These are phyloP conservation scores for Strombidium stylifer DNA, from an alignment of 73 alveolate genomes.

Conservation along the genomic window DNA sequence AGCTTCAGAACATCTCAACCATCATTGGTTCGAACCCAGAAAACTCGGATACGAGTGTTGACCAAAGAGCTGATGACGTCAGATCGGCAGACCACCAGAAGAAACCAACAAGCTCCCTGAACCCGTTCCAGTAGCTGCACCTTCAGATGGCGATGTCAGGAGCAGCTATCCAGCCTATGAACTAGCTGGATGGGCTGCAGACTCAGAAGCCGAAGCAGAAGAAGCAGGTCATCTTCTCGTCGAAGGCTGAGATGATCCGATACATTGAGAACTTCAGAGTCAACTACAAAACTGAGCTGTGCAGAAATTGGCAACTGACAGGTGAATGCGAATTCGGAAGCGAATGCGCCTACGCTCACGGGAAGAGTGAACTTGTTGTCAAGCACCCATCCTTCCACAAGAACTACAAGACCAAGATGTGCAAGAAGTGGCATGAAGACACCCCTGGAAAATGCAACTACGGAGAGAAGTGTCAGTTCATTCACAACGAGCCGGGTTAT, in stretches of 20 bases:
- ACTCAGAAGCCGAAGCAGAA: constrained; percentile 7
- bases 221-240: neutral
- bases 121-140: neutral
- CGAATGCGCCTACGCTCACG: constrained; percentile 87
- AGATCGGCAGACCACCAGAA: neutral
- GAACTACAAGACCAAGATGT: too few relatives aligned
- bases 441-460: constrained; percentile 29
- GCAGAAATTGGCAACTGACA: constrained; percentile 71
- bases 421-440: too few relatives aligned
- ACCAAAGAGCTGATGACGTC: neutral
- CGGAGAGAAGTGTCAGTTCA: constrained; percentile 29
- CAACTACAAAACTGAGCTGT: constrained; percentile 81
- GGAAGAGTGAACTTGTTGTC: constrained; percentile 63
- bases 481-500: too few relatives aligned
- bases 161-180: neutral
- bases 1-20: too few relatives aligned
- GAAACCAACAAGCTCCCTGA: neutral
- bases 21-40: too few relatives aligned
- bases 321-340: constrained; percentile 75
- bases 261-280: constrained; percentile 62
- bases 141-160: neutral
- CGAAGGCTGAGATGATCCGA: constrained; percentile 10
- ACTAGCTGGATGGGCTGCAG: neutral
- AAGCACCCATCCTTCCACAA: constrained; percentile 32
- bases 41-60: neutral